Percentiles rank a stretch among this genome's conserved stretches.
Evolutionary conservation across 2,329 filamentous ascomycete species (phyloP).

Genomic region (Botrytis cinerea): DNA sequence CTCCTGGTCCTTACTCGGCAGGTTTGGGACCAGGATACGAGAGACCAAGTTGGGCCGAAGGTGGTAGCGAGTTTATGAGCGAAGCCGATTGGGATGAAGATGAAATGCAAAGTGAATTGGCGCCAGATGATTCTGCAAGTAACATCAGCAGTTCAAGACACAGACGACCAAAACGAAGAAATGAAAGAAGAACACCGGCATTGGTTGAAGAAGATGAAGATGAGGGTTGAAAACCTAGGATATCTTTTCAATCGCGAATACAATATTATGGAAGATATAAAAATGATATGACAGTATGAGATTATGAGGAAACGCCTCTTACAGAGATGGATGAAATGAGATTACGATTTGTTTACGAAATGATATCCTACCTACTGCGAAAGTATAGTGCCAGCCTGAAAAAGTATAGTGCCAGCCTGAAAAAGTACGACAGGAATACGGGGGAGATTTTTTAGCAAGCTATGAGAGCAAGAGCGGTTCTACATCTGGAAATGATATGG

Average conservation of each 20-base stretch:
- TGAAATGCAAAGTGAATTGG: conserved; percentile 61
- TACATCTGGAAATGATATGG: not conserved
- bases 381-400: not conserved
- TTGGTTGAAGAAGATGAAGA: conserved; percentile 73
- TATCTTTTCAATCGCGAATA: not conserved
- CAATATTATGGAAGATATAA: conserved; percentile 6
- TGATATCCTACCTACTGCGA: conserved; percentile 20
- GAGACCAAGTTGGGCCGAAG: conserved; percentile 37
- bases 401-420: conserved; percentile 7
- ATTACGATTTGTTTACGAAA: conserved; percentile 29
- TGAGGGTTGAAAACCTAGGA: conserved; percentile 39
- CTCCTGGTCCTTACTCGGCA: conserved; percentile 43
- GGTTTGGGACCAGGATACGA: conserved; percentile 41
- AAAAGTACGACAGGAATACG: conserved; percentile 14
- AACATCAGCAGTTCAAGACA: conserved; percentile 74
- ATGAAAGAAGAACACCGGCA: conserved; percentile 70
- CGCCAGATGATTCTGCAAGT: conserved; percentile 78
- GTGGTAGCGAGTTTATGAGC: conserved; percentile 51
- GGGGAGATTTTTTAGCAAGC: conserved; percentile 9
- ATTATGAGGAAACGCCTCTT: not conserved
- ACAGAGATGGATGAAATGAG: conserved; percentile 17
- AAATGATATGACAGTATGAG: conserved; percentile 15
- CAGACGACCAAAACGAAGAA: conserved; percentile 65
- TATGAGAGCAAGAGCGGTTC: not conserved
- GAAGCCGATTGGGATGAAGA: conserved; percentile 44